Conservation (phyloP, 306 rosid species). For the Cucumis melo region DNA sequence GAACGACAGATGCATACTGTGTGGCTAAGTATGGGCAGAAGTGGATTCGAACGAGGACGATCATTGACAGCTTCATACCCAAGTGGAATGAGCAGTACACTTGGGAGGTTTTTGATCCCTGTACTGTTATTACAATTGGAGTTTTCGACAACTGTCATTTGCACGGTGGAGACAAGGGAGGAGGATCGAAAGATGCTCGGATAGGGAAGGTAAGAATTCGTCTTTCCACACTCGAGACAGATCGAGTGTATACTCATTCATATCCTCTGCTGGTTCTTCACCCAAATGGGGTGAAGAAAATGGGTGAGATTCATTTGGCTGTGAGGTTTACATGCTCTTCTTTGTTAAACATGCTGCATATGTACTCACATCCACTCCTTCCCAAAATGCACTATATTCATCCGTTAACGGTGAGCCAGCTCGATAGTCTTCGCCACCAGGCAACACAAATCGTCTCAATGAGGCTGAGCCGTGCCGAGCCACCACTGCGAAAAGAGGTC, state of each 20-base stretch:
- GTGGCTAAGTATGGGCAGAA: too few relatives aligned
- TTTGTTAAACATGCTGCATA: conserved; percentile 59
- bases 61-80: too few relatives aligned
- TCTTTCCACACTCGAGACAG: conserved; percentile 60
- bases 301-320: conserved; percentile 72
- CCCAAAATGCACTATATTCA: conserved; percentile 67
- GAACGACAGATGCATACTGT: too few relatives aligned
- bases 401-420: conserved; percentile 51
- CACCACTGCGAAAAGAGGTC: conserved; percentile 51
- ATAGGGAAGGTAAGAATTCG: conserved; percentile 64
- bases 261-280: conserved; percentile 60
- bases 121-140: too few relatives aligned
- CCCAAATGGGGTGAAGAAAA: conserved; percentile 53
- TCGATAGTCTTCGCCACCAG: conserved; percentile 53
- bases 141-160: conserved; percentile 61
- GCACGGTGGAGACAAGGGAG: conserved; percentile 47
- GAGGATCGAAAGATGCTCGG: conserved; percentile 33
- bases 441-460: conserved; percentile 54
- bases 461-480: conserved; percentile 60
- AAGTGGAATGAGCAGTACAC: too few relatives aligned
- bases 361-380: conserved; percentile 54
- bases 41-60: too few relatives aligned
- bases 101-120: too few relatives aligned
- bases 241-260: conserved; percentile 51
- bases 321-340: conserved; percentile 65